Evolutionary conservation across 139 green algal species (phyloP).

Genomic region (Yamagishiella unicocca): DNA sequence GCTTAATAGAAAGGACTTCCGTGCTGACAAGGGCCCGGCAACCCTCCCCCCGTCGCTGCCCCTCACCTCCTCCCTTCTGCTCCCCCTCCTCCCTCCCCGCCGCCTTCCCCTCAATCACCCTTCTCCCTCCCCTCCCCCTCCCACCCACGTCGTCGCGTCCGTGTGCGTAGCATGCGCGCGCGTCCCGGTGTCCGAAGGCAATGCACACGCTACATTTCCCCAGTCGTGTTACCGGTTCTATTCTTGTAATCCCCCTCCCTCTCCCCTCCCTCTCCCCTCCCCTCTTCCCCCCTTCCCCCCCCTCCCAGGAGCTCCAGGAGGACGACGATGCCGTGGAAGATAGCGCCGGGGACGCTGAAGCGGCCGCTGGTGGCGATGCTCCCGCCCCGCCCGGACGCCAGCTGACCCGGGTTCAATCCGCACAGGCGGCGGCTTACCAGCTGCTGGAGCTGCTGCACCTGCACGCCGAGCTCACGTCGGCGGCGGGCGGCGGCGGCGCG

Average conservation of each 20-base stretch:
- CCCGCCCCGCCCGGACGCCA: not conserved
- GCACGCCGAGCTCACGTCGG: conserved; percentile 39
- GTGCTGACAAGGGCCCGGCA: not conserved
- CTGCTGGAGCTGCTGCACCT: conserved; percentile 49
- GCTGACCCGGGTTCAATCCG: conserved; percentile 6
- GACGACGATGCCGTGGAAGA: conserved; percentile 18
- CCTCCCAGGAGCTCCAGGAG: conserved; percentile 20
- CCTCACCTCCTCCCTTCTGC: not conserved
- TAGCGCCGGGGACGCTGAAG: not conserved
- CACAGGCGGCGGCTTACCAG: conserved; percentile 23
- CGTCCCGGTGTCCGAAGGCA: no score
- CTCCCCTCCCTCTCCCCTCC: not conserved
- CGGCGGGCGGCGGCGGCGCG: not conserved
- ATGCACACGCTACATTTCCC: no score
- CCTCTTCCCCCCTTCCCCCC: not conserved
- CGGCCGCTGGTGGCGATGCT: not conserved
- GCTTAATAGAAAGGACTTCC: not conserved
- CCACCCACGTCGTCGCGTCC: no score
- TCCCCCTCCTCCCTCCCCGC: no score
- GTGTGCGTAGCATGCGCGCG: no score
- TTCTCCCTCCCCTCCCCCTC: not conserved
- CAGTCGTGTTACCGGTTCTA: no score
- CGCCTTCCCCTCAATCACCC: no score
- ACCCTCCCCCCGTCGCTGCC: not conserved
- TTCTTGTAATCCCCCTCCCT: no score